These are phyloP conservation scores for Chalaropsis thielavioides DNA, from an alignment of 2,329 filamentous ascomycete genomes.

Conservation along the genomic window DNA sequence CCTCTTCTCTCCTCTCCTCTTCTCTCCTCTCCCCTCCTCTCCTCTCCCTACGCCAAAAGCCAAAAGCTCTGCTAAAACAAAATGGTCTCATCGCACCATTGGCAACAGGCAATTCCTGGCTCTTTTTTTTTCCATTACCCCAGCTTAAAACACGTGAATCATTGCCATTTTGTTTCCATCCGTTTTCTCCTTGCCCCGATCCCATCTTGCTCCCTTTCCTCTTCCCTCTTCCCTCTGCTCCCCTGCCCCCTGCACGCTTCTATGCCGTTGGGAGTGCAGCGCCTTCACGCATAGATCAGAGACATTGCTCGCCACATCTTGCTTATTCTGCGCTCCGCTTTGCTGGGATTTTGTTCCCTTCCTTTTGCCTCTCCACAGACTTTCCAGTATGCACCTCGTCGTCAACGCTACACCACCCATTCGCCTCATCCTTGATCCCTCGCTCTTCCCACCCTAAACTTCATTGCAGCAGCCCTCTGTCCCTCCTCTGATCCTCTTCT, in stretches of 20 bases:
- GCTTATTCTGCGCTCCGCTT: neutral
- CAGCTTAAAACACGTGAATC: too few relatives aligned
- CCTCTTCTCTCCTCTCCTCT: neutral
- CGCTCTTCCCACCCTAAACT: neutral
- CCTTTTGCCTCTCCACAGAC: neutral
- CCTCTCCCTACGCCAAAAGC: too few relatives aligned
- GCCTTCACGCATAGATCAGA: conserved; percentile 7
- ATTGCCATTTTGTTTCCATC: too few relatives aligned
- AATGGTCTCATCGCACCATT: too few relatives aligned
- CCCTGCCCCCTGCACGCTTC: neutral
- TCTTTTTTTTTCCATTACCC: too few relatives aligned
- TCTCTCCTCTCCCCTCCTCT: too few relatives aligned
- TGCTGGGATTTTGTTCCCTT: neutral
- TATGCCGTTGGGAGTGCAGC: conserved; percentile 3
- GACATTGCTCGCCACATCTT: conserved; percentile 14
- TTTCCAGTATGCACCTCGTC: neutral
- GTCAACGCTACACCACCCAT: neutral
- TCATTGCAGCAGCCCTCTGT: neutral
- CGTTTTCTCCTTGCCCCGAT: too few relatives aligned
- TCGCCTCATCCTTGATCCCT: neutral
- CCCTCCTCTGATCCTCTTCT: neutral
- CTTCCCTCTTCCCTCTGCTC: neutral
- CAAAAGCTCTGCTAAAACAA: too few relatives aligned
- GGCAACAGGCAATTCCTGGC: too few relatives aligned
- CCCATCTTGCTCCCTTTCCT: neutral